Base-by-base conservation (phyloP, 2,329 filamentous ascomycete species). In the Apiospora rasikravindrae region DNA sequence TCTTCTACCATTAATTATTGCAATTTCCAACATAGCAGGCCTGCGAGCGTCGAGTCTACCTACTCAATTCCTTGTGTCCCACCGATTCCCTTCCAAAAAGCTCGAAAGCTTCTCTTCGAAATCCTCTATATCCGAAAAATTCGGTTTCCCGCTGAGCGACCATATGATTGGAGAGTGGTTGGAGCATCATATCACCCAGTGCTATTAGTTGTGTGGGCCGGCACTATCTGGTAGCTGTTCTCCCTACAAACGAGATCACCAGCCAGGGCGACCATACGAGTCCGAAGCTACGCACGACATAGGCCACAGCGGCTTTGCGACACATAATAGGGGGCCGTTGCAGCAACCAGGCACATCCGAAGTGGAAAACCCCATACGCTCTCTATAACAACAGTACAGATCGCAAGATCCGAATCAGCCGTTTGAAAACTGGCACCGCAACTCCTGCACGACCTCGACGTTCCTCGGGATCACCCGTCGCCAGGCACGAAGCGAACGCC, bases 1-100 rank as follows among this genome's bases (percentile, higher is more conserved):
- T 64, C 40, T 64, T 40, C 57, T 40, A n/a, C 57, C 33, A 64
- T 64, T 64, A 37, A 64, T 64, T 64, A 33, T 64, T 64, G 57
- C 57, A 64, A 64, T 64, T 64, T 64, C 33, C 3, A 64, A 10
- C 57, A 64, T 64, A 64, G 57, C 57, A 64, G 57, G 57, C 57
- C 57, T n/a, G 57, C 57, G 57, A 64, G 57, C 57, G 57, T 64
- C 57, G 29, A 64, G 33, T 64, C 57, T 64, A 40, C 33, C 33
- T 64, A 64, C 57, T 64, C 57, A 64, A 40, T 40, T 64, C 57
- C 57, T 64, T 37, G 13, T 64, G 13, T 64, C 19, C 57, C 33
- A 64, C 57, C 19, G 33, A 64, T 40, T 37, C 19, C 33, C 33
- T 37, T 19, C 57, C 29, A 19, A 61, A 61, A 64, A 64, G 33